Evolutionary conservation across 768 basidiomycete species (phyloP).

Genomic region (Agaricus bisporus): DNA sequence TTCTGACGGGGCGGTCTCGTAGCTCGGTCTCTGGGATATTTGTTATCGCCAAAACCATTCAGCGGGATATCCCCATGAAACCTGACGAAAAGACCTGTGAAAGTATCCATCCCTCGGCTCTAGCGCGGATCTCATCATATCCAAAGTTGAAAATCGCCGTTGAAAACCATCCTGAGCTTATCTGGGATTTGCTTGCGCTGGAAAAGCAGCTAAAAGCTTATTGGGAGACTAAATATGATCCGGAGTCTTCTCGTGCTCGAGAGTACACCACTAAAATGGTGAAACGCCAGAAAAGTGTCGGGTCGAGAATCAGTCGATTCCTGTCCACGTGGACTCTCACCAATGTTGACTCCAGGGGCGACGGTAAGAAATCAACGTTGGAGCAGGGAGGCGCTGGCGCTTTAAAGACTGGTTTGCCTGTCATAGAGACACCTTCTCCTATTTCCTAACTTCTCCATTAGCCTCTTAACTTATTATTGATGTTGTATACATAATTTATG

Average conservation of each 20-base stretch:
- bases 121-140: constrained; percentile 33
- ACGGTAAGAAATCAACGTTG: neutral
- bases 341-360: neutral
- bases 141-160: constrained; percentile 30
- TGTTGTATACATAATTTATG: no score
- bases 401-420: constrained; percentile 4
- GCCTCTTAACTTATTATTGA: no score
- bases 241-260: constrained; percentile 16
- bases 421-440: constrained; percentile 1
- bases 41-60: constrained; percentile 32
- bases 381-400: neutral
- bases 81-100: constrained; percentile 47
- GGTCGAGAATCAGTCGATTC: constrained; percentile 2
- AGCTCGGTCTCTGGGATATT: constrained; percentile 56
- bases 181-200: constrained; percentile 40
- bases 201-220: constrained; percentile 42
- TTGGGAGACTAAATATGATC: constrained; percentile 36
- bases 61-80: constrained; percentile 41
- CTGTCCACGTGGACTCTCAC: neutral
- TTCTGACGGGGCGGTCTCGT: constrained; percentile 1
- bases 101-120: constrained; percentile 54
- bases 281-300: constrained; percentile 8
- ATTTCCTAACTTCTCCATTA: neutral
- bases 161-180: constrained; percentile 34
- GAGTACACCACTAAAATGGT: constrained; percentile 14